phyloP scores from a whole-genome alignment of 2,329 filamentous ascomycete genomes.

The Huntiella bhutanensis region DNA sequence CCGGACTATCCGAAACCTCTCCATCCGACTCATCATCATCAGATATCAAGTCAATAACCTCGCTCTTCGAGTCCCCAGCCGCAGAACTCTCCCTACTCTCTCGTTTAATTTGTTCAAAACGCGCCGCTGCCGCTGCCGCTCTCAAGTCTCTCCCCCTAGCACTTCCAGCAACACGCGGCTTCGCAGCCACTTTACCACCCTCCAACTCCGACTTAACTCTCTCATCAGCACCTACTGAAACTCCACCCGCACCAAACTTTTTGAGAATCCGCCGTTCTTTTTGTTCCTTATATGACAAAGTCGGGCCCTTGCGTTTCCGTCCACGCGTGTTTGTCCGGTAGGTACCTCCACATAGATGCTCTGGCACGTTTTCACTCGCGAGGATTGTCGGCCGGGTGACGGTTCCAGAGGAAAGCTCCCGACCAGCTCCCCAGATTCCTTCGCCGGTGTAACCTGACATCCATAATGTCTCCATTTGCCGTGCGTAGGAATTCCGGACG shows the following conservation, averaged over 20 bases:
- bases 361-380: slow-evolving; percentile 38
- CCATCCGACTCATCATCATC: slow-evolving; percentile 15
- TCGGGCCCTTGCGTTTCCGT: slow-evolving; percentile 30
- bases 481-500: slow-evolving; percentile 54
- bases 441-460: slow-evolving; percentile 54
- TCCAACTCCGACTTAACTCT: slow-evolving; percentile 46
- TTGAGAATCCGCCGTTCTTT: slow-evolving; percentile 53
- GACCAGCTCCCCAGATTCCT: slow-evolving; percentile 63
- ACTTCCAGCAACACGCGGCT: slow-evolving; percentile 57
- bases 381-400: slow-evolving; percentile 34
- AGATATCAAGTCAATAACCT: slow-evolving; percentile 21
- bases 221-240: slow-evolving; percentile 51
- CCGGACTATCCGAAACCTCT: slow-evolving; percentile 14
- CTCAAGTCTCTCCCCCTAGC: slow-evolving; percentile 56
- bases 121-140: slow-evolving; percentile 56
- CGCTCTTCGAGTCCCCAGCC: slow-evolving; percentile 20
- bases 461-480: slow-evolving; percentile 55
- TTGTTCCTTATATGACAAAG: slow-evolving; percentile 48
- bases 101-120: slow-evolving; percentile 34
- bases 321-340: slow-evolving; percentile 38
- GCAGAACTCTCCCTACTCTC: slow-evolving; percentile 15
- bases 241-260: slow-evolving; percentile 57
- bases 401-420: slow-evolving; percentile 39
- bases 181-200: slow-evolving; percentile 39
- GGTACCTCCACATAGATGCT: slow-evolving; percentile 66